Base-by-base conservation (phyloP, 2,329 filamentous ascomycete genomes). In the Aureobasidium sp. region DNA sequence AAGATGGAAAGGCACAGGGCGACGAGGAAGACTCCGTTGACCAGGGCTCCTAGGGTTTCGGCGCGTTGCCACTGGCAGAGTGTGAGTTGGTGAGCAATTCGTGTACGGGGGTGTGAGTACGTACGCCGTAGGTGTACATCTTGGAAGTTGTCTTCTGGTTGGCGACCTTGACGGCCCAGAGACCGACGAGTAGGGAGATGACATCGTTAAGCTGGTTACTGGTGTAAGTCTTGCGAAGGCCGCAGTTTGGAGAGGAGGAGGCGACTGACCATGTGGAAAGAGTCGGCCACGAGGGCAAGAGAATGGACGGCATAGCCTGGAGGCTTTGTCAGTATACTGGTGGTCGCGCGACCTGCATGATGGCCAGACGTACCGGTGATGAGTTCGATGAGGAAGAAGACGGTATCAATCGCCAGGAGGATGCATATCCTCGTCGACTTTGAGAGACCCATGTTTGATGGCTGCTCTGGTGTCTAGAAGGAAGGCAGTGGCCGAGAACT, bases 1-100 rank as follows among this genome's bases (percentile, higher is more conserved):
- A 97, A 89, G 74, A 99, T 99, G 54, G 93, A 95, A 60, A 99
- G 81, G 76, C 94, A 99, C 9, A 99, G 83, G 8, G 94, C 94
- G 70, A 99, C 94, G 46, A 99, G 81, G 78, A 99, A 99, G 47
- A 97, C 93, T 66, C 94, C 94, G 69, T 99, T 99, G 76, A 97
- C 90, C 68, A 97, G 86, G 50, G 94, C 94, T 69, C 94, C 94
- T 6, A 99, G 81, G 11, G 95, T 97, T 79, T 99, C 94, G 37
- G 94, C 94, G 67, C 94, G 90, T 79, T 97, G 88, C 89, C 92
- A 99, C 88, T 93, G 67, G 9, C 37, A 23, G 19, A 11, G 25
- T 23, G 62, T 73, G 43, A 73, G 65, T 17, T 35, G 27, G 9
- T 13, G 7, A 15, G 31, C 10, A 8, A 15, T 17, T 29, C 0